These are phyloP conservation scores for Roridomyces roridus DNA, from an alignment of 768 basidiomycete species.

Conservation along the genomic window DNA sequence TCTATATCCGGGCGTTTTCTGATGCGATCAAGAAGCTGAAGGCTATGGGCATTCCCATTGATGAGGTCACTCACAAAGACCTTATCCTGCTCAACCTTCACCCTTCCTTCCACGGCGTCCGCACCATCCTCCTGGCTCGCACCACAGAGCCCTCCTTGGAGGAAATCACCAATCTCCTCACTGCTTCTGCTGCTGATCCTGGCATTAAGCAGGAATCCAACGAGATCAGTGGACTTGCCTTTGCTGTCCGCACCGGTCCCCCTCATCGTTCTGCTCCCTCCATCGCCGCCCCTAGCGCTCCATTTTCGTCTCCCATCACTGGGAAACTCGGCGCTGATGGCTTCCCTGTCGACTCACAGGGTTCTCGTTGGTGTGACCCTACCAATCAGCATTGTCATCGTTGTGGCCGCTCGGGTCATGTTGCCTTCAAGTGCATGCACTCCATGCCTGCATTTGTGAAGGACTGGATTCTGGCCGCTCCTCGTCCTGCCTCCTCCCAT, in stretches of 20 bases:
- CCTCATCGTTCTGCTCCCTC: no score
- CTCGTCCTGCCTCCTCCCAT: not conserved
- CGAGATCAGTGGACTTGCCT: no score
- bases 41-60: not conserved
- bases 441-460: constrained; percentile 6
- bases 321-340: not conserved
- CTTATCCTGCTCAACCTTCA: not conserved
- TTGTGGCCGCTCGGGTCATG: not conserved
- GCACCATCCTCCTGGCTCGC: constrained; percentile 5
- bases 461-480: constrained; percentile 1
- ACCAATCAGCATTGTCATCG: not conserved
- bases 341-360: not conserved
- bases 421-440: constrained; percentile 13
- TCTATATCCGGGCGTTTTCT: not conserved
- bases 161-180: not conserved
- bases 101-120: not conserved
- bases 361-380: constrained; percentile 5
- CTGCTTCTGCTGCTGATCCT: no score
- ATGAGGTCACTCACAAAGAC: not conserved
- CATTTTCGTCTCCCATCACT: not conserved
- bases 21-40: not conserved
- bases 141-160: not conserved
- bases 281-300: no score
- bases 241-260: no score
- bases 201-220: no score